Evolutionary conservation across 2,329 filamentous ascomycete genomes (phyloP).

Genomic region (Talaromyces sp.): DNA sequence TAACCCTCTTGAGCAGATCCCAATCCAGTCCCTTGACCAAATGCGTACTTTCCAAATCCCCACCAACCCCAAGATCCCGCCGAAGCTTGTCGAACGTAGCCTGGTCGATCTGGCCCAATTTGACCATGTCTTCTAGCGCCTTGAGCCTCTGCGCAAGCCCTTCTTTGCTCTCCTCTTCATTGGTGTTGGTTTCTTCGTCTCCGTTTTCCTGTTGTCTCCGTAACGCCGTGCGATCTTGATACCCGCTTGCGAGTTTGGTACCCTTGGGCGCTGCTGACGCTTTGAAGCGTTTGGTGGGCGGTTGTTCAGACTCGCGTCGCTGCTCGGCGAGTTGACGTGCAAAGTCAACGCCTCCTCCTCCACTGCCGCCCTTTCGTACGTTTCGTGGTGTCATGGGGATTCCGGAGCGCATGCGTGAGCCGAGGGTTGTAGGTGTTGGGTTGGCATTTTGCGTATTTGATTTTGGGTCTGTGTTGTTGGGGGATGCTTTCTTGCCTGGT

Average conservation of each 20-base stretch:
- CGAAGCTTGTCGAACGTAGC: constrained; percentile 70
- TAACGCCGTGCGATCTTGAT: constrained; percentile 71
- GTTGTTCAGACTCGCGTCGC: constrained; percentile 47
- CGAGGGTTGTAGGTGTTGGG: constrained; percentile 41
- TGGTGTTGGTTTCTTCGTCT: constrained; percentile 41
- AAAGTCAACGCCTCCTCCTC: constrained; percentile 61
- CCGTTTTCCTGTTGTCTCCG: constrained; percentile 42
- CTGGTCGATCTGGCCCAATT: constrained; percentile 76
- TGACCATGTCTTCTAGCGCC: constrained; percentile 73
- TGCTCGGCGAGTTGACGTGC: constrained; percentile 77
- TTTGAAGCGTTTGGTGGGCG: constrained; percentile 66
- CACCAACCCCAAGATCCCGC: constrained; percentile 69
- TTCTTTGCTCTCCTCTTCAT: constrained; percentile 34
- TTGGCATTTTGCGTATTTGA: constrained; percentile 2
- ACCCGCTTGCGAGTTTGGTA: constrained; percentile 70
- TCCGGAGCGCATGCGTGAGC: constrained; percentile 70
- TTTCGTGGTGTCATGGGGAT: constrained; percentile 94
- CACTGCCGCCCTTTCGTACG: constrained; percentile 43
- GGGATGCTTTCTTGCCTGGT: constrained; percentile 17
- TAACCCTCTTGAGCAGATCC: constrained; percentile 52
- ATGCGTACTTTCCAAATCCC: constrained; percentile 74
- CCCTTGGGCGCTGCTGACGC: constrained; percentile 74
- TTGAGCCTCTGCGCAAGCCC: constrained; percentile 62
- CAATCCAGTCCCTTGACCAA: constrained; percentile 89
- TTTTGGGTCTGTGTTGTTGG: neutral